Evolutionary conservation across 148 eudicot species (phyloP).

Genomic region (Cornus kousa): DNA sequence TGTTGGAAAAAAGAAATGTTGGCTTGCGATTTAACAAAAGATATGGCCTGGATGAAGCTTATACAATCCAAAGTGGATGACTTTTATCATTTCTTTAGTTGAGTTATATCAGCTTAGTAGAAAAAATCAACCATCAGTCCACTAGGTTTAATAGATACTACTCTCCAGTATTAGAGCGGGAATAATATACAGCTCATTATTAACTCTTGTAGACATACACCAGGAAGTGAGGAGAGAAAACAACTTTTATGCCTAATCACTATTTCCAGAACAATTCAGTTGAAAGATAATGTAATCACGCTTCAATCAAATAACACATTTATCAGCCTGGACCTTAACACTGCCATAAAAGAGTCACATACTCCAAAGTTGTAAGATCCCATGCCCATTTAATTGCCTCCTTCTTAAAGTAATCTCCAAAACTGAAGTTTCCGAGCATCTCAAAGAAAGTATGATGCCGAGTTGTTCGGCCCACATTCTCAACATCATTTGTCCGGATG

Average conservation of each 20-base stretch:
- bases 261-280: not conserved
- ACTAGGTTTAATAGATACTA: too few species aligned
- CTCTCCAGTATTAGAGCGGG: too few species aligned
- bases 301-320: conserved; percentile 1
- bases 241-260: not conserved
- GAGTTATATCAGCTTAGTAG: too few species aligned
- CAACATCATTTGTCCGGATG: conserved; percentile 93
- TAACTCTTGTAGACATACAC: too few species aligned
- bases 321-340: not conserved
- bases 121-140: too few species aligned
- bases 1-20: too few species aligned
- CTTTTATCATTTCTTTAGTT: too few species aligned
- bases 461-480: conserved; percentile 93
- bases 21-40: too few species aligned
- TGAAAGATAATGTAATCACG: not conserved
- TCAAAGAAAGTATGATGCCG: conserved; percentile 97
- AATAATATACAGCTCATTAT: too few species aligned
- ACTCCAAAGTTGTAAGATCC: conserved; percentile 92
- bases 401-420: conserved; percentile 96
- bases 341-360: conserved; percentile 26
- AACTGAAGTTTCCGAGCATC: conserved; percentile 98
- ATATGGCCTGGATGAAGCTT: too few species aligned
- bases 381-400: conserved; percentile 97
- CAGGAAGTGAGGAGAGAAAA: not conserved
- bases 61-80: too few species aligned